phyloP scores from a whole-genome alignment of 2,329 filamentous ascomycete species.

The Colletotrichum kahawae region DNA sequence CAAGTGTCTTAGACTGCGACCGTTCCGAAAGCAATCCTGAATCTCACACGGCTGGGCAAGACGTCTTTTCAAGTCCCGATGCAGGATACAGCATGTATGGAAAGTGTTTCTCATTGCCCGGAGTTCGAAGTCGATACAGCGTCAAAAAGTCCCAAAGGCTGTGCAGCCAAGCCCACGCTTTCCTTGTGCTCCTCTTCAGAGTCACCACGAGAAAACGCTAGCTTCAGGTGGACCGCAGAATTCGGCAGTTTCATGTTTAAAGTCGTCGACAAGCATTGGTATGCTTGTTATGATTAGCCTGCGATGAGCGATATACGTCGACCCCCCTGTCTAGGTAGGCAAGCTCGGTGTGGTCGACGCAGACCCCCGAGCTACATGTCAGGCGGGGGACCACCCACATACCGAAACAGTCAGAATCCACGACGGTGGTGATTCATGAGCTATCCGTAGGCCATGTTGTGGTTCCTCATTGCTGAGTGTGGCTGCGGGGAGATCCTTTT shows the following conservation, averaged over 20 bases:
- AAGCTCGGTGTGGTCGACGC: neutral
- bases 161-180: neutral
- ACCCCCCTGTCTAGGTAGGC: neutral
- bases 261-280: neutral
- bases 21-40: neutral
- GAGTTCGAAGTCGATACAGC: neutral
- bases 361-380: neutral
- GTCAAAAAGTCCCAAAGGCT: neutral
- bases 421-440: neutral
- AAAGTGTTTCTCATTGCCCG: neutral
- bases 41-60: neutral
- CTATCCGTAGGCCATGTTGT: neutral
- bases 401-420: neutral
- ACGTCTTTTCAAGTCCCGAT: fast-evolving
- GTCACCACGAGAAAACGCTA: neutral
- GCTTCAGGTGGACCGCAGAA: neutral
- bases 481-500: neutral
- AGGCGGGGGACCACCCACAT: neutral
- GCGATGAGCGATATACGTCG: neutral
- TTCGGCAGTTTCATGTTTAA: neutral
- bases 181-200: neutral
- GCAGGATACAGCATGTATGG: neutral
- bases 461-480: neutral
- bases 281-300: neutral
- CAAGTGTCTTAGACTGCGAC: neutral